phyloP scores from a whole-genome alignment of 164 flowering plant genomes.

The Magnolia changhungtana region DNA sequence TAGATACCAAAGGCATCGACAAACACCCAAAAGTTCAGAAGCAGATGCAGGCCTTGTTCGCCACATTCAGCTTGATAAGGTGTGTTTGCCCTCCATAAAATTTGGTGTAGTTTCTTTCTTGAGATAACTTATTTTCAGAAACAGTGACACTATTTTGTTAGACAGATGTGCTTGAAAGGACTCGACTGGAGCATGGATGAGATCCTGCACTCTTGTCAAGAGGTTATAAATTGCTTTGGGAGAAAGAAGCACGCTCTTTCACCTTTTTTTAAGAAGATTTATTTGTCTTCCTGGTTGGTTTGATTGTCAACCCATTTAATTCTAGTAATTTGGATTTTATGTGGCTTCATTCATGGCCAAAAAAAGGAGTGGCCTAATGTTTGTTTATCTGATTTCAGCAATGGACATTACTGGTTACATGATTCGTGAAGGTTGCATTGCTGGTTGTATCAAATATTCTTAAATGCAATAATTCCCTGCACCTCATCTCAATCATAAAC shows the following conservation, averaged over 20 bases:
- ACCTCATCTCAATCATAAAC: too few relatives aligned
- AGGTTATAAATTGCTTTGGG: conserved; percentile 27
- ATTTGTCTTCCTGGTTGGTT: conserved; percentile 53
- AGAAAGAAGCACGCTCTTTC: conserved; percentile 55
- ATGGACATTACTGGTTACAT: too few relatives aligned
- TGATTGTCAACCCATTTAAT: not conserved
- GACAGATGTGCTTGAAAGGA: conserved; percentile 42
- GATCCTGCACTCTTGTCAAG: conserved; percentile 52
- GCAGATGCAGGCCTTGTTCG: conserved; percentile 59
- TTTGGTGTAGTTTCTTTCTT: conserved; percentile 2
- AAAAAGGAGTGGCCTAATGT: not conserved
- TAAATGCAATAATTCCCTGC: too few relatives aligned
- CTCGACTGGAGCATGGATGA: conserved; percentile 39
- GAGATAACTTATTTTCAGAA: not conserved
- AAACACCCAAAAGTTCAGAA: conserved; percentile 29
- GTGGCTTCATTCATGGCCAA: not conserved
- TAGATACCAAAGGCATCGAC: conserved; percentile 43
- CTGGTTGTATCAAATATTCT: too few relatives aligned
- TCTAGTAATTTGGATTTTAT: not conserved
- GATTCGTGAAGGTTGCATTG: too few relatives aligned
- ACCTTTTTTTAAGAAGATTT: conserved; percentile 31
- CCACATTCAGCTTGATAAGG: conserved; percentile 82
- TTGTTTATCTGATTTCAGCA: too few relatives aligned
- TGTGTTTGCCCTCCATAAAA: conserved; percentile 2
- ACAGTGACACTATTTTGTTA: conserved; percentile 8